These are phyloP conservation scores for Sarcocystis neurona DNA, from an alignment of 169 alveolate species.

Conservation along the genomic window DNA sequence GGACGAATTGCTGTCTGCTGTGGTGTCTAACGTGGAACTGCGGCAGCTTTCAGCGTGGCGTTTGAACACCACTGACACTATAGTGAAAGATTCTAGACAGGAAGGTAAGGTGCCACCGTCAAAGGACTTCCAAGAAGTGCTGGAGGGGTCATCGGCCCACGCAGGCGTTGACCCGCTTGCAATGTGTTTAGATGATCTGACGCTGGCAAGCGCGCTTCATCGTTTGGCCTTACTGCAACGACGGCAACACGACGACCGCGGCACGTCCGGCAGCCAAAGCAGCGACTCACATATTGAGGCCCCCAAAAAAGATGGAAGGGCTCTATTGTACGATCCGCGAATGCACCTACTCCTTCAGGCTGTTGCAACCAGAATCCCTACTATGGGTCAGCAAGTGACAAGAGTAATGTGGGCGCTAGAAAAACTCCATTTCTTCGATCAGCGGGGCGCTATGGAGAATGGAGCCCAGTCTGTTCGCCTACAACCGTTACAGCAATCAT, in stretches of 20 bases:
- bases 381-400: background rate
- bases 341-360: background rate
- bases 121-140: too few species aligned
- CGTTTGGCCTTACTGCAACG: background rate
- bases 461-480: background rate
- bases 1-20: too few species aligned
- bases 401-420: background rate
- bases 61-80: too few species aligned
- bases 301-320: too few species aligned
- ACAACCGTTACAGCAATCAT: background rate
- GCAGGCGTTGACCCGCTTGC: background rate
- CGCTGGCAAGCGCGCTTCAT: background rate
- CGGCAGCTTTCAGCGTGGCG: too few species aligned
- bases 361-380: background rate
- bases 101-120: too few species aligned
- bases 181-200: background rate
- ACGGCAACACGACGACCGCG: background rate
- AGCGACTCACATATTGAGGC: background rate
- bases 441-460: background rate
- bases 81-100: too few species aligned
- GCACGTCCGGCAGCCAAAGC: background rate
- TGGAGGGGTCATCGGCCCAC: background rate
- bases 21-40: too few species aligned
- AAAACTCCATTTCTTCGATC: background rate
- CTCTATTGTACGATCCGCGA: background rate